phyloP scores from a whole-genome alignment of 306 rosid genomes.

The Quercus agrifolia region DNA sequence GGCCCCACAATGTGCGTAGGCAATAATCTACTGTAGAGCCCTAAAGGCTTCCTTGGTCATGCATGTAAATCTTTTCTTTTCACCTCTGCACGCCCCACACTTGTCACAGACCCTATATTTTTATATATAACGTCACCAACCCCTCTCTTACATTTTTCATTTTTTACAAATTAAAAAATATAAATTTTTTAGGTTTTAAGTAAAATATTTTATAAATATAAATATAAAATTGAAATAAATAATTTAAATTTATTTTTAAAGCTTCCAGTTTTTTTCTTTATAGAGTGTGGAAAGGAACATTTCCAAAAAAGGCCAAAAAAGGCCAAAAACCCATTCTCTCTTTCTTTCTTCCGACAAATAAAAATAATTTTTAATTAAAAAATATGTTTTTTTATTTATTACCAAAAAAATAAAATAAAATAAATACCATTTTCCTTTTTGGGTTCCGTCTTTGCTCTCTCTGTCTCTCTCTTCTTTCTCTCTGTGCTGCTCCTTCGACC shows the following conservation, averaged over 20 bases:
- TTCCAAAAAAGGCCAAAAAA: not conserved
- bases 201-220: too few species aligned
- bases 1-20: conserved; percentile 1
- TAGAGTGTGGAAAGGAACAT: too few species aligned
- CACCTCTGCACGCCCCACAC: not conserved
- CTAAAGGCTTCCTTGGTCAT: not conserved
- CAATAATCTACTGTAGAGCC: not conserved
- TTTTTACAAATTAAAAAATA: too few species aligned
- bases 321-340: too few species aligned
- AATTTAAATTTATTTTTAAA: too few species aligned
- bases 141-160: not conserved
- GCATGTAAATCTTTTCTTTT: not conserved
- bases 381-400: not conserved
- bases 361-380: too few species aligned
- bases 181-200: too few species aligned
- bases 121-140: not conserved
- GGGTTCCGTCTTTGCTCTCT: conserved; percentile 49
- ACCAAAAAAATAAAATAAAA: not conserved
- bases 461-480: conserved; percentile 24
- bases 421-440: conserved; percentile 37
- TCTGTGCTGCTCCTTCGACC: conserved; percentile 47
- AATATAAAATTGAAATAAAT: too few species aligned
- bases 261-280: too few species aligned
- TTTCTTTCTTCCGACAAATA: too few species aligned
- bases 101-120: conserved; percentile 9